phyloP scores from a whole-genome alignment of 768 basidiomycete species.

The Plicaturopsis crispa region DNA sequence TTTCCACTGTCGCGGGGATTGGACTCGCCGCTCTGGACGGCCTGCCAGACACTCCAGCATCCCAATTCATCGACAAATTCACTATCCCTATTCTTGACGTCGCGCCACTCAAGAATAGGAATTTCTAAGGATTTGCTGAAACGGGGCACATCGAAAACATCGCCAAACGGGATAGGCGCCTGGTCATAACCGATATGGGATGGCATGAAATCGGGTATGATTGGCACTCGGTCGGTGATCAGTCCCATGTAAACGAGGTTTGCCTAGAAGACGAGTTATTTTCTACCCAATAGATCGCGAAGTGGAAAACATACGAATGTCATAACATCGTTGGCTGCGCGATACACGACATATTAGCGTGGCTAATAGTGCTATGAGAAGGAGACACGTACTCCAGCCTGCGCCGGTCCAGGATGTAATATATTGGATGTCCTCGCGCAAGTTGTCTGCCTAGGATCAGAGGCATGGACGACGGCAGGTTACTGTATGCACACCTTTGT shows the following conservation, averaged over 20 bases:
- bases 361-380: too few species aligned
- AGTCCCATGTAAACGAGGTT: constrained; percentile 55
- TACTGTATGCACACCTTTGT: constrained; percentile 42
- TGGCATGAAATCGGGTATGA: constrained; percentile 51
- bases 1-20: constrained; percentile 30
- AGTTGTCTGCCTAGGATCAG: constrained; percentile 41
- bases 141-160: constrained; percentile 53
- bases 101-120: constrained; percentile 56
- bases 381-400: constrained; percentile 58
- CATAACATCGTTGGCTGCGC: constrained; percentile 69
- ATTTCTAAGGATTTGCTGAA: constrained; percentile 33
- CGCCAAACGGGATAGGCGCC: constrained; percentile 47
- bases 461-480: not conserved
- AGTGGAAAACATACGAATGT: constrained; percentile 40
- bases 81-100: constrained; percentile 45
- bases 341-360: too few species aligned
- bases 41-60: constrained; percentile 50
- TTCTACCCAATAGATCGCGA: not conserved
- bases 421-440: constrained; percentile 52
- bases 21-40: constrained; percentile 30
- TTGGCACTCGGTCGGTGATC: constrained; percentile 51
- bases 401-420: constrained; percentile 70
- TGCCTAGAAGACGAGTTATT: constrained; percentile 22
- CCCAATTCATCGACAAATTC: constrained; percentile 37
- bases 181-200: constrained; percentile 44